phyloP scores from a whole-genome alignment of 257 asterid species.

The Solanum ahanhuiri region DNA sequence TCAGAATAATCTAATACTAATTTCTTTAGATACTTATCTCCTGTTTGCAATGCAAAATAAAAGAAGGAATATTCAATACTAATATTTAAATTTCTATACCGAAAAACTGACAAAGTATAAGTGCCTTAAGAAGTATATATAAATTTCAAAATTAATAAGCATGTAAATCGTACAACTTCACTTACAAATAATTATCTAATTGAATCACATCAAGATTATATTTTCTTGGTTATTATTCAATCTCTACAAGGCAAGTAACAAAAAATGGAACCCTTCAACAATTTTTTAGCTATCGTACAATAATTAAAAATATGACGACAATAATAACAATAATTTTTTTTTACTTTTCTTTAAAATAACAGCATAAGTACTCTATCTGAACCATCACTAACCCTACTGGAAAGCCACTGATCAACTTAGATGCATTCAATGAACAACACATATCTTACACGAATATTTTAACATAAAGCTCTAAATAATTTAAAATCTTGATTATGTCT shows the following conservation, averaged over 20 bases:
- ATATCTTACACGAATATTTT: neutral
- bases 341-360: too few species aligned
- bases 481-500: neutral
- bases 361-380: neutral
- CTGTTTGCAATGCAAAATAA: neutral
- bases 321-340: too few species aligned
- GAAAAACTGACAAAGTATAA: neutral
- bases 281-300: too few species aligned
- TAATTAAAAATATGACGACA: too few species aligned
- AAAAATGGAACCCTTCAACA: neutral
- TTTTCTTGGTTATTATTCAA: neutral
- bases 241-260: neutral
- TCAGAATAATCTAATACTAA: neutral
- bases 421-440: neutral
- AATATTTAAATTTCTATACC: neutral
- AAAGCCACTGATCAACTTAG: too few species aligned
- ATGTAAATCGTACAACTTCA: neutral
- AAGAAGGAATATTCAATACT: neutral
- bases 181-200: neutral
- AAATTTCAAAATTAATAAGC: too few species aligned
- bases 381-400: neutral
- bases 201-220: neutral
- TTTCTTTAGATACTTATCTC: neutral
- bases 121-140: neutral
- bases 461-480: neutral